Percentiles rank a stretch among this genome's conserved stretches.
These are phyloP conservation scores for Plectosphaerella sp. DNA, from an alignment of 2,329 filamentous ascomycete species.

Conservation along the genomic window DNA sequence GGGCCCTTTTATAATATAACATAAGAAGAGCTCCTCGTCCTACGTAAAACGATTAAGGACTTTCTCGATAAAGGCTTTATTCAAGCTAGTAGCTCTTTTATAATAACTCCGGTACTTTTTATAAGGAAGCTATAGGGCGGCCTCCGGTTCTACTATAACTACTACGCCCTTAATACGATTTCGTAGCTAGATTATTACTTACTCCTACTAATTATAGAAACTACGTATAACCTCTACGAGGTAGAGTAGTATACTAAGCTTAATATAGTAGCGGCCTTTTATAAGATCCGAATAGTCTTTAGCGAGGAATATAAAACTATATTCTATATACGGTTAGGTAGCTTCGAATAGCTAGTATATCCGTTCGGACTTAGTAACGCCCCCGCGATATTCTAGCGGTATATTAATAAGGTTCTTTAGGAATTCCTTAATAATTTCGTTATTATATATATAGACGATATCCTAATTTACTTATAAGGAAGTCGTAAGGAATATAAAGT, in stretches of 20 bases:
- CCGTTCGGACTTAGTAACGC: not conserved
- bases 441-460: not conserved
- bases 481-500: not conserved
- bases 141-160: not conserved
- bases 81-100: not conserved
- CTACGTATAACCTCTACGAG: not conserved
- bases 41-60: not conserved
- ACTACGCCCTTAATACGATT: not conserved
- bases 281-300: not conserved
- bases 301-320: not conserved
- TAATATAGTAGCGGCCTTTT: too few species aligned
- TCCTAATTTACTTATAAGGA: constrained; percentile 1
- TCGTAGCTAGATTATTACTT: not conserved
- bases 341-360: not conserved
- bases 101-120: not conserved
- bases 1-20: not conserved
- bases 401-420: not conserved
- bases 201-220: not conserved
- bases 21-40: constrained; percentile 1
- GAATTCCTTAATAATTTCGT: not conserved
- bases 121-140: not conserved
- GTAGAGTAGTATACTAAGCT: not conserved
- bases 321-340: not conserved
- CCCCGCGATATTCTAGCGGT: not conserved
- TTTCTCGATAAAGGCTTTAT: not conserved